These are phyloP conservation scores for Berberis vulgaris DNA, from an alignment of 164 flowering plant genomes.

Conservation along the genomic window DNA sequence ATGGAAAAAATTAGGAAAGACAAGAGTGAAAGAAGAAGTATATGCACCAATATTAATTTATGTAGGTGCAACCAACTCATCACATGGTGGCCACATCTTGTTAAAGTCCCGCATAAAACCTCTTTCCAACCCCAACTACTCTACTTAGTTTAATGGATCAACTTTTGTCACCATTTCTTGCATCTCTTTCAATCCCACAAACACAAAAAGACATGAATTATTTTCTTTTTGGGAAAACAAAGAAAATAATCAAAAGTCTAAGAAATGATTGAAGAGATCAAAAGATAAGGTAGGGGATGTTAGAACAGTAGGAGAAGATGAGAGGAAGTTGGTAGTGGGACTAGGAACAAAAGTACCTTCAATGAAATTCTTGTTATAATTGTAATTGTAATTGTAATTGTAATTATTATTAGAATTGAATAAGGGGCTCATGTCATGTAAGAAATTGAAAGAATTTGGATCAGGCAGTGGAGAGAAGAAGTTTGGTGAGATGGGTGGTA, in stretches of 20 bases:
- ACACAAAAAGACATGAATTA: too few relatives aligned
- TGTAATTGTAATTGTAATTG: neutral
- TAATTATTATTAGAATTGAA: conserved; percentile 21
- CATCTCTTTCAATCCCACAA: too few relatives aligned
- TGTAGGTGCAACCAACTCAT: too few relatives aligned
- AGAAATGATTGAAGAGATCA: conserved; percentile 41
- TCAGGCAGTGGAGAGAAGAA: conserved; percentile 53
- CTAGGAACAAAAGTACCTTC: conserved; percentile 31
- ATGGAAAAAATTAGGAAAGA: too few relatives aligned
- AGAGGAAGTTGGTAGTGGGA: conserved; percentile 30
- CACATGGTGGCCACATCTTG: too few relatives aligned
- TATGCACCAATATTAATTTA: too few relatives aligned
- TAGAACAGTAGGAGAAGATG: conserved; percentile 18
- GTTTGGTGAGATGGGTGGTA: conserved; percentile 45
- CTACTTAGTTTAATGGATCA: too few relatives aligned
- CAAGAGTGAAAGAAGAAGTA: too few relatives aligned
- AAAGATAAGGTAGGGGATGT: conserved; percentile 37
- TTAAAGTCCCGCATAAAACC: too few relatives aligned
- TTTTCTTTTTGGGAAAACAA: neutral
- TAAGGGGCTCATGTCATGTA: conserved; percentile 40
- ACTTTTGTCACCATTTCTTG: too few relatives aligned
- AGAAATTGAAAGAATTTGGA: conserved; percentile 16
- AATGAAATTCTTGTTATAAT: conserved; percentile 18
- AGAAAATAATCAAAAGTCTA: conserved; percentile 24
- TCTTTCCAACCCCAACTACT: too few relatives aligned